Evolutionary conservation across 805 yeast species (phyloP).

Genomic region (Ogataea dorogensis): DNA sequence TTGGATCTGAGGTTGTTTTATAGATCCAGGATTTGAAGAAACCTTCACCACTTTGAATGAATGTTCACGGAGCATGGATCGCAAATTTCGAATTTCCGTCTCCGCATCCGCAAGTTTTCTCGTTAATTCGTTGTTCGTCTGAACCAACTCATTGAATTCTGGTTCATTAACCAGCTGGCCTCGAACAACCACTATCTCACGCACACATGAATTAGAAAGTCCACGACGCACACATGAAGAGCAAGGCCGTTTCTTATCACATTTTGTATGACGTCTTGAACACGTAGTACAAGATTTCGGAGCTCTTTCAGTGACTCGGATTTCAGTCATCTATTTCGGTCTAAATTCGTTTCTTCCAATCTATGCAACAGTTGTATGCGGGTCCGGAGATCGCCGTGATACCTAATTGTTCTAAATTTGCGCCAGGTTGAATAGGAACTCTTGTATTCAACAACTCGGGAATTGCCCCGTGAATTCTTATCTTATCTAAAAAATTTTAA

Average conservation of each 20-base stretch:
- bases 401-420: too few species aligned
- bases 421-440: too few species aligned
- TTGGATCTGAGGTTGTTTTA: too few species aligned
- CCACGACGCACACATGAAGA: slow-evolving; percentile 4
- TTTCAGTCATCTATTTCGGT: not conserved
- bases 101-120: slow-evolving; percentile 2
- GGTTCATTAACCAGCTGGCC: slow-evolving; percentile 5
- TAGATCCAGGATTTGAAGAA: not conserved
- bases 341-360: not conserved
- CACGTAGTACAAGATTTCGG: slow-evolving; percentile 7
- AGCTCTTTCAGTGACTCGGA: slow-evolving; percentile 8
- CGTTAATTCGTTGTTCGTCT: slow-evolving; percentile 1
- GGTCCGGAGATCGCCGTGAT: too few species aligned
- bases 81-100: slow-evolving; percentile 1
- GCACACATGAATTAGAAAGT: not conserved
- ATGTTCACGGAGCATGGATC: not conserved
- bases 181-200: slow-evolving; percentile 6
- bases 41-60: not conserved
- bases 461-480: not conserved
- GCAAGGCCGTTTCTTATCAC: slow-evolving; percentile 7
- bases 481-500: not conserved
- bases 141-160: not conserved
- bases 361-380: not conserved
- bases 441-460: not conserved
- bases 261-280: slow-evolving; percentile 4